Evolutionary conservation across 1,284 basidiomycete species (phyloP).

Genomic region (Tetrapyrgos nigripes): DNA sequence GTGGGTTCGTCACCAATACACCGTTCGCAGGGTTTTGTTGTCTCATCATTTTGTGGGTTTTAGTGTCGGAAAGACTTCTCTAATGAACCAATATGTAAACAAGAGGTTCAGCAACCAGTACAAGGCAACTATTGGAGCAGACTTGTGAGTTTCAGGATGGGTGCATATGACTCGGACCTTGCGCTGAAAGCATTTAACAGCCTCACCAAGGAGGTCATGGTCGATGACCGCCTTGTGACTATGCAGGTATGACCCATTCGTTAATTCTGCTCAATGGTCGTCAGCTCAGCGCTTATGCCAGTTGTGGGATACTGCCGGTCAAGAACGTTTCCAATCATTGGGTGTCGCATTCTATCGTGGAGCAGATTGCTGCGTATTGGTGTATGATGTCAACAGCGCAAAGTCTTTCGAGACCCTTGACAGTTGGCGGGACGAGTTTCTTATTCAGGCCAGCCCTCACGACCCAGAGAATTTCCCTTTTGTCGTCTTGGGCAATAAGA

Average conservation of each 20-base stretch:
- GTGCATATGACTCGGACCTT: constrained; percentile 13
- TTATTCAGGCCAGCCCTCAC: constrained; percentile 97
- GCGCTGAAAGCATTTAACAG: constrained; percentile 45
- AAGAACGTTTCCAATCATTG: constrained; percentile 98
- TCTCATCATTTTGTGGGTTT: constrained; percentile 17
- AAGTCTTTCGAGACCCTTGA: constrained; percentile 99
- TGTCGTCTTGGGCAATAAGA: constrained; percentile 99
- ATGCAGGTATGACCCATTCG: constrained; percentile 86
- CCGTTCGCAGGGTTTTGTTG: constrained; percentile 6
- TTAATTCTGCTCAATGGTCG: constrained; percentile 1
- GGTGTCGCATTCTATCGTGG: constrained; percentile 99
- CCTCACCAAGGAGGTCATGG: constrained; percentile 98
- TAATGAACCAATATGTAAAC: constrained; percentile 99
- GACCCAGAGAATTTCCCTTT: constrained; percentile 99
- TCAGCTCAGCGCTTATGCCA: constrained; percentile 37
- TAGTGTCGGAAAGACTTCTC: constrained; percentile 98
- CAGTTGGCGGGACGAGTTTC: constrained; percentile 97
- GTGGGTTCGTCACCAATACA: constrained; percentile 73
- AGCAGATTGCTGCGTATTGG: constrained; percentile 98
- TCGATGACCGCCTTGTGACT: constrained; percentile 97
- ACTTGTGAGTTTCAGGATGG: constrained; percentile 68
- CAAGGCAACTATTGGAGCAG: constrained; percentile 95
- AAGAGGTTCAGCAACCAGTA: constrained; percentile 99
- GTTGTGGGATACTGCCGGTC: constrained; percentile 99
- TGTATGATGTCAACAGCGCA: constrained; percentile 98